A percentile compares a stretch with the other conserved stretches of the same genome.
These are phyloP conservation scores for Yamadazyma spencermartinsiae DNA, from an alignment of 1,139 yeast species.

Conservation along the genomic window DNA sequence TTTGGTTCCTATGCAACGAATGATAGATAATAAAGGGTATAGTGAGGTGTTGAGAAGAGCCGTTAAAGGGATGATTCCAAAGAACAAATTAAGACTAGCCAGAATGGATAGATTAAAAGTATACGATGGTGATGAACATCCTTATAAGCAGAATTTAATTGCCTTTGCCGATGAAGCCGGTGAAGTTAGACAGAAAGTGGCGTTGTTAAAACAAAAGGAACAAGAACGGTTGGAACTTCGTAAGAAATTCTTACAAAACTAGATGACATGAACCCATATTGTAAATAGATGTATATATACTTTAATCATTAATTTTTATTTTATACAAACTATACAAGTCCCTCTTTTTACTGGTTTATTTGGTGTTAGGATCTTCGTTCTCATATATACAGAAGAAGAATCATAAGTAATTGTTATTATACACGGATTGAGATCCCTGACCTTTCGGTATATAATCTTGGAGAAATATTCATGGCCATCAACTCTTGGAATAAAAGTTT, in stretches of 20 bases:
- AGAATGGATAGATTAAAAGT: conserved; percentile 84
- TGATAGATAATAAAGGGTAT: conserved; percentile 79
- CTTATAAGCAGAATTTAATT: conserved; percentile 76
- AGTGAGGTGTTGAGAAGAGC: conserved; percentile 82
- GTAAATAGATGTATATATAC: conserved; percentile 14
- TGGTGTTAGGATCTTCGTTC: background rate
- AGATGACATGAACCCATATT: conserved; percentile 9
- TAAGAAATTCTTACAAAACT: conserved; percentile 32
- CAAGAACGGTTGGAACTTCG: conserved; percentile 34
- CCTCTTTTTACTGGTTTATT: background rate
- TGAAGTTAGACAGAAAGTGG: conserved; percentile 44
- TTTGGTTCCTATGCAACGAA: conserved; percentile 76
- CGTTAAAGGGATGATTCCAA: conserved; percentile 95
- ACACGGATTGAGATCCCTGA: conserved; percentile 46
- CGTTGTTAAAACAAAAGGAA: conserved; percentile 41
- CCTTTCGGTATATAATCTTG: conserved; percentile 75
- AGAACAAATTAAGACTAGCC: conserved; percentile 75
- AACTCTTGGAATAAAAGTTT: conserved; percentile 94
- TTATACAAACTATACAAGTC: conserved; percentile 13
- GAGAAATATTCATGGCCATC: conserved; percentile 97
- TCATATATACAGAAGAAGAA: background rate
- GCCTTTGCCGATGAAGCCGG: conserved; percentile 84
- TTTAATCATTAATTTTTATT: conserved; percentile 6
- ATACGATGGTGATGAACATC: conserved; percentile 86
- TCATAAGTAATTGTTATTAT: conserved; percentile 13